phyloP scores from a whole-genome alignment of 1,284 basidiomycete genomes.

The Abortiporus biennis region DNA sequence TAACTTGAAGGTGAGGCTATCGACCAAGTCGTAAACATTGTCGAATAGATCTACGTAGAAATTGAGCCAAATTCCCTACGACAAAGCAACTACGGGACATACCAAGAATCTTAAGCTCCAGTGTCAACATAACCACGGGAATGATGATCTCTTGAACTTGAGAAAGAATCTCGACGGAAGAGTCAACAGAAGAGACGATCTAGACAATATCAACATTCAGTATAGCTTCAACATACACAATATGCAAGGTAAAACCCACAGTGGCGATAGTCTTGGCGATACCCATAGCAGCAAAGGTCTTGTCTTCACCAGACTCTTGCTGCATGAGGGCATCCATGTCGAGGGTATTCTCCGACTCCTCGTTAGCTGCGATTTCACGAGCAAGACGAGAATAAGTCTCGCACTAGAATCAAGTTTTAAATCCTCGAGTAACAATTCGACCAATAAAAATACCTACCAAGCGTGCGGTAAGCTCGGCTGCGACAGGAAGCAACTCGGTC shows the following conservation, averaged over 20 bases:
- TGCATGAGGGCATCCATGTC: slow-evolving; percentile 47
- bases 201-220: slow-evolving; percentile 18
- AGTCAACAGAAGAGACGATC: slow-evolving; percentile 72
- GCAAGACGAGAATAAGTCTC: slow-evolving; percentile 79
- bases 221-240: neutral
- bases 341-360: slow-evolving; percentile 36
- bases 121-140: slow-evolving; percentile 72
- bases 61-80: slow-evolving; percentile 3
- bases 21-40: slow-evolving; percentile 84
- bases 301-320: slow-evolving; percentile 65
- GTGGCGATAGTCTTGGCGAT: slow-evolving; percentile 77
- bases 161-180: slow-evolving; percentile 67
- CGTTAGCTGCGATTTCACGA: slow-evolving; percentile 56
- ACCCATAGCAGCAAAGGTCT: slow-evolving; percentile 82
- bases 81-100: slow-evolving; percentile 14
- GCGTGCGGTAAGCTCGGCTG: slow-evolving; percentile 75
- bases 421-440: neutral
- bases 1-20: slow-evolving; percentile 81
- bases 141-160: slow-evolving; percentile 81
- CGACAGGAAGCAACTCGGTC: slow-evolving; percentile 81
- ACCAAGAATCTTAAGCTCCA: slow-evolving; percentile 73
- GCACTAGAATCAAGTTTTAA: slow-evolving; percentile 38
- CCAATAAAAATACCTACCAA: slow-evolving; percentile 43
- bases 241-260: slow-evolving; percentile 35
- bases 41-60: slow-evolving; percentile 69